Conservation (phyloP, 2,329 filamentous ascomycete genomes). For the Cercospora zeae-maydis region DNA sequence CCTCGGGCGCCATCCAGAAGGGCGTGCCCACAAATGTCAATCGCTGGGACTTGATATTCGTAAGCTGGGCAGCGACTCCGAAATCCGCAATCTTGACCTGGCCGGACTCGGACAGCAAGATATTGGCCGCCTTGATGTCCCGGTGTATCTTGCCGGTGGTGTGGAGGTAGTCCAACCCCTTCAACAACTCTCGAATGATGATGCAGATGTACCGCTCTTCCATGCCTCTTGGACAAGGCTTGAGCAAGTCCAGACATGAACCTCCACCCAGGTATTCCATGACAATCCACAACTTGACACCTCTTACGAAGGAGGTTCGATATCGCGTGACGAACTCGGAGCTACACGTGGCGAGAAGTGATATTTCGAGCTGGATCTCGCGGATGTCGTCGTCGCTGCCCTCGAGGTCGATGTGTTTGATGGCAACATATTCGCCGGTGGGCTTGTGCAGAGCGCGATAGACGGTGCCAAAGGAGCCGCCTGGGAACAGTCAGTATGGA, state of each 20-base stretch:
- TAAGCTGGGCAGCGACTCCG: constrained; percentile 91
- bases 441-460: constrained; percentile 92
- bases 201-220: constrained; percentile 89
- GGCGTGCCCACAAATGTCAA: constrained; percentile 98
- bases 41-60: constrained; percentile 94
- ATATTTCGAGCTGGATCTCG: constrained; percentile 97
- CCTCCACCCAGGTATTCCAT: constrained; percentile 98
- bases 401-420: constrained; percentile 98
- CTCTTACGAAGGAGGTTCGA: constrained; percentile 91
- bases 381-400: constrained; percentile 97
- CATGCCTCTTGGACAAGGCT: constrained; percentile 71
- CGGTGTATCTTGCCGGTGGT: constrained; percentile 92
- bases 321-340: constrained; percentile 95
- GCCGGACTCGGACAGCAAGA: constrained; percentile 84
- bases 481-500: constrained; percentile 44
- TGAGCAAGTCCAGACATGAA: constrained; percentile 89
- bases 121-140: constrained; percentile 98
- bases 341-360: constrained; percentile 88
- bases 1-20: constrained; percentile 95
- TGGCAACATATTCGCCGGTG: constrained; percentile 89
- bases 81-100: constrained; percentile 93
- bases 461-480: constrained; percentile 92
- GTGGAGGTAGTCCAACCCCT: constrained; percentile 90
- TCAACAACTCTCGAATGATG: constrained; percentile 84
- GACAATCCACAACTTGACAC: constrained; percentile 97